These are phyloP conservation scores for Ustilago loliicola DNA, from an alignment of 1,284 basidiomycete genomes.

Conservation along the genomic window DNA sequence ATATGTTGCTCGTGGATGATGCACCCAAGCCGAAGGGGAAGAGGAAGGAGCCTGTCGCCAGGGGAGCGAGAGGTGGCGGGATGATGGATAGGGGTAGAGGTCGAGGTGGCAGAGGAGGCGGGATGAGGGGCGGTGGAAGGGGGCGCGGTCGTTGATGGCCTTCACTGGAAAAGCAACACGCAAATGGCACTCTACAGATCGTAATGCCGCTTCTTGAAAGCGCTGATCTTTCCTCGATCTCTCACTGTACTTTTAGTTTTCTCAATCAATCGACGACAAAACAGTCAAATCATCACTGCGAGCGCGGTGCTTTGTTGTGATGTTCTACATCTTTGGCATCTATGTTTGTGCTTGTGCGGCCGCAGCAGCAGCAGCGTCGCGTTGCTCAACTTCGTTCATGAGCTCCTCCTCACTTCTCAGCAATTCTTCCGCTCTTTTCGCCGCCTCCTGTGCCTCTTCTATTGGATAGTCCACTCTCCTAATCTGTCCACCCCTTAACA, in stretches of 20 bases:
- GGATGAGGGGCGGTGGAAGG: constrained; percentile 32
- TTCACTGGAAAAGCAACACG: neutral
- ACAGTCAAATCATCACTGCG: neutral
- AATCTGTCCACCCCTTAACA: constrained; percentile 61
- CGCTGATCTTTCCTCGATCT: constrained; percentile 15
- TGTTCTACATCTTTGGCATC: neutral
- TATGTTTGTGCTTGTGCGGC: constrained; percentile 10
- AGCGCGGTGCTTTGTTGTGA: neutral
- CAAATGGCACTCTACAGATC: neutral
- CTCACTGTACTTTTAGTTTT: constrained; percentile 13
- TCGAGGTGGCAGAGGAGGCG: constrained; percentile 36
- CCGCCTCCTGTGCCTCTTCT: constrained; percentile 39
- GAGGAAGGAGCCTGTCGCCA: constrained; percentile 56
- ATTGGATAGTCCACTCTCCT: constrained; percentile 62
- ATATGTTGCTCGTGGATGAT: constrained; percentile 96
- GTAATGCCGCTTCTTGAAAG: too few species aligned
- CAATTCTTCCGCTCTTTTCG: constrained; percentile 46
- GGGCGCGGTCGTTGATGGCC: constrained; percentile 30
- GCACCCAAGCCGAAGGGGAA: constrained; percentile 89
- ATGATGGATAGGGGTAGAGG: constrained; percentile 56
- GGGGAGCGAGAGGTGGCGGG: constrained; percentile 41
- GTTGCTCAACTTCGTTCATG: constrained; percentile 43
- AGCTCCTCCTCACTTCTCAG: constrained; percentile 48
- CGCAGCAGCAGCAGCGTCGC: constrained; percentile 42
- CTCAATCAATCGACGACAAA: constrained; percentile 5